Base-by-base conservation (phyloP, 1,139 yeast genomes). In the Williopsis jadinii region DNA sequence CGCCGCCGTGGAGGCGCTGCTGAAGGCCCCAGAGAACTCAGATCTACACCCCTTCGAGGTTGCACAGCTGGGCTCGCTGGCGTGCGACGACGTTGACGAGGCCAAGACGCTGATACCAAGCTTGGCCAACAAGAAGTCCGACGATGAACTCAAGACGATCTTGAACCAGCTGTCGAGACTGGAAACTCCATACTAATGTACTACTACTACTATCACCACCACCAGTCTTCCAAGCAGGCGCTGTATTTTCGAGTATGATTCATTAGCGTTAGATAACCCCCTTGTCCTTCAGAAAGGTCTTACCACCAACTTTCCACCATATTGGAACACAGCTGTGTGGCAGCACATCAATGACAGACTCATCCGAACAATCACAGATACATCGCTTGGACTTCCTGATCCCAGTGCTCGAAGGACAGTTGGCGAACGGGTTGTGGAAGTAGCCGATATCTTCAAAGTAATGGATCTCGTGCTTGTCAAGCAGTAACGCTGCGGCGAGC, bases 61-160 rank as follows among this genome's bases (percentile, higher is more conserved):
- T 42, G 96, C 98, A 0, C 98, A 92, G 64, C 70, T 92, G 48
- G 96, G 97, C 0, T 86, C 95, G 3, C 70, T 92, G 50, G 87
- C 94, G 34, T 90, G 97, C 64, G 98, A 92, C 59, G 97, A 92
- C 52, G 90, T 95, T 8, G 98, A 92, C 58, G 99, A 92, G 67
- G 97, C 97, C 29, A 86, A 88, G 64, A 86, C 96, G 27, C 71
- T 92, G 57, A 83, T 92, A 48, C 97, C 99, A 37, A 84, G 95
- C 63, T 71, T 92, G 57, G 73, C 77, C 14, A 75, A 71, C 49
- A 90, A 90, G 62, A 88, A 86, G 38, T 75, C 86, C 8, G 95
- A 88, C 52, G 85, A 84, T 38, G 97, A 90, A 58, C 68, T 92
- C 46, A 95, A 88, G 62, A 80, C 86, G 40, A 73, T 90, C 46